Evolutionary conservation across 2,329 filamentous ascomycete species (phyloP).

Genomic region (Aspergillus neoniger): DNA sequence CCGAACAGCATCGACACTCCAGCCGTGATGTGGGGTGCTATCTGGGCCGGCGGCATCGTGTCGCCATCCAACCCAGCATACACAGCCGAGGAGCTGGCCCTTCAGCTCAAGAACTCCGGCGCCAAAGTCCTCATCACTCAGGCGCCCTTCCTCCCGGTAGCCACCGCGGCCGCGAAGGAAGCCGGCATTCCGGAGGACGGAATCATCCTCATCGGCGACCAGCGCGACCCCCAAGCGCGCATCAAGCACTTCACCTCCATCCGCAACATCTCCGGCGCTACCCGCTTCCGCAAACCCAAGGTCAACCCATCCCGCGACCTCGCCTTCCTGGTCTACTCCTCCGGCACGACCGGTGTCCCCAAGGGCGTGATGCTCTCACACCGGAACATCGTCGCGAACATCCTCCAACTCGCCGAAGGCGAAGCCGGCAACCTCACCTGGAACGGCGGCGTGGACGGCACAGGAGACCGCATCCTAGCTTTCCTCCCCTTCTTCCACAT

Average conservation of each 20-base stretch:
- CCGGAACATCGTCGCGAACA: conserved; percentile 76
- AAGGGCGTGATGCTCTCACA: conserved; percentile 91
- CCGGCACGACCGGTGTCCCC: conserved; percentile 84
- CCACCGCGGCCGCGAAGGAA: conserved; percentile 66
- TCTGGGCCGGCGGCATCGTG: conserved; percentile 79
- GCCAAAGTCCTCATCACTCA: conserved; percentile 78
- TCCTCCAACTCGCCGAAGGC: conserved; percentile 56
- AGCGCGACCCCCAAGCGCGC: conserved; percentile 56
- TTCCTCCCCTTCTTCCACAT: conserved; percentile 91
- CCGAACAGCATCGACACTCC: conserved; percentile 86
- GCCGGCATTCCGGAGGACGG: conserved; percentile 71
- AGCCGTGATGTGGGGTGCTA: conserved; percentile 71
- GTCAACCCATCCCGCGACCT: conserved; percentile 71
- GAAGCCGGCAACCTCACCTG: conserved; percentile 61
- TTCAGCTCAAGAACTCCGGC: conserved; percentile 76
- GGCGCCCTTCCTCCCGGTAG: conserved; percentile 63
- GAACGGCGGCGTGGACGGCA: conserved; percentile 60
- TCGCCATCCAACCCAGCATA: conserved; percentile 90
- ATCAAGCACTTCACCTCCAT: conserved; percentile 74
- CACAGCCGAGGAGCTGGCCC: conserved; percentile 78
- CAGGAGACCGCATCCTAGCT: conserved; percentile 72
- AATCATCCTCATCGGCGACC: conserved; percentile 72
- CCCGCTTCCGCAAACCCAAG: conserved; percentile 61
- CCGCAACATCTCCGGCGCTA: conserved; percentile 62
- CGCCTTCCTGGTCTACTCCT: conserved; percentile 84